Conservation (phyloP, 208 protist species). For the Endotrypanum monterogeii region DNA sequence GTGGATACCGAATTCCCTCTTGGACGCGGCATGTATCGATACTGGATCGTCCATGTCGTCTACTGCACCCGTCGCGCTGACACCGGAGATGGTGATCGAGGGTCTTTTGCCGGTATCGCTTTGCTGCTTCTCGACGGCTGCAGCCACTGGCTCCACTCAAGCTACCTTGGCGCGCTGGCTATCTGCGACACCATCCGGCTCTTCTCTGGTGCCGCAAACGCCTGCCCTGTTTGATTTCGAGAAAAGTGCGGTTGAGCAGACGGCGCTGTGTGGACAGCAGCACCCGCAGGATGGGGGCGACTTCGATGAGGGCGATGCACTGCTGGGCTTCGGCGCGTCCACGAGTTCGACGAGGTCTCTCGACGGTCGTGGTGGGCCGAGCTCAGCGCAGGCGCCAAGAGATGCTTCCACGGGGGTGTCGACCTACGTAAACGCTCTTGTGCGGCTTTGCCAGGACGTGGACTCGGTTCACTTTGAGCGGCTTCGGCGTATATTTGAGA, state of each 20-base stretch:
- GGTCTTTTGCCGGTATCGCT: slow-evolving; percentile 43
- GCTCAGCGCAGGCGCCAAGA: not conserved
- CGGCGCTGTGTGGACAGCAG: not conserved
- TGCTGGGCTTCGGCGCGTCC: slow-evolving; percentile 15
- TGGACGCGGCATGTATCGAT: slow-evolving; percentile 54
- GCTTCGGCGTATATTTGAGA: slow-evolving; percentile 48
- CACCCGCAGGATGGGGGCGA: not conserved
- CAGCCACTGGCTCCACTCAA: not conserved
- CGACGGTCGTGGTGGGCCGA: too few relatives aligned
- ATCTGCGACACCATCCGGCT: not conserved
- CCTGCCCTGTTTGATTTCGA: slow-evolving; percentile 69
- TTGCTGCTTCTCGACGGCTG: slow-evolving; percentile 1
- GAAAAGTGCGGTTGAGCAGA: not conserved
- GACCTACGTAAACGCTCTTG: slow-evolving; percentile 49
- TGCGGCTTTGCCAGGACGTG: slow-evolving; percentile 55
- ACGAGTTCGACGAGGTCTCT: not conserved
- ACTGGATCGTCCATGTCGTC: slow-evolving; percentile 5
- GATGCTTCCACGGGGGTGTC: slow-evolving; percentile 3
- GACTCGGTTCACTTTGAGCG: slow-evolving; percentile 34
- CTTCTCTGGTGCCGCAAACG: not conserved
- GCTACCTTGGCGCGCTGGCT: slow-evolving; percentile 7
- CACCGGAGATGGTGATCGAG: slow-evolving; percentile 47
- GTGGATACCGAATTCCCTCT: slow-evolving; percentile 69
- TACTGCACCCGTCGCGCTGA: not conserved
- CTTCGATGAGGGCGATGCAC: slow-evolving; percentile 22